These are phyloP conservation scores for Colletotrichum sp. DNA, from an alignment of 2,329 filamentous ascomycete species.

Conservation along the genomic window DNA sequence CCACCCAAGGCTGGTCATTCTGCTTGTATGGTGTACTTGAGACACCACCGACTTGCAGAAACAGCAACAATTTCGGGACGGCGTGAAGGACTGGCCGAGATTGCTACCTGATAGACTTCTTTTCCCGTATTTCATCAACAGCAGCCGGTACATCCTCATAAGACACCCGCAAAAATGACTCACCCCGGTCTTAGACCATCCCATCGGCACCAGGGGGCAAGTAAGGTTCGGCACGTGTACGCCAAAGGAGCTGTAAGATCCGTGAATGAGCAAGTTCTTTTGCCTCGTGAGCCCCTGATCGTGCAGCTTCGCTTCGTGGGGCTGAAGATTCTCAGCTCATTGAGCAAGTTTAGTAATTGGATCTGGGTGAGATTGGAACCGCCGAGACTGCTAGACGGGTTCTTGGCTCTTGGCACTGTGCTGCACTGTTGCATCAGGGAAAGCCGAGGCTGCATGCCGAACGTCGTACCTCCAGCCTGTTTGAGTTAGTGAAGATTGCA, in stretches of 20 bases:
- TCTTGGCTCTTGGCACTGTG: not conserved
- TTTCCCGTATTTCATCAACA: accelerated
- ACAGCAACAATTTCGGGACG: not conserved
- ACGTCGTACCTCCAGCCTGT: not conserved
- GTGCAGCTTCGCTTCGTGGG: not conserved
- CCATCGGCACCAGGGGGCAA: not conserved
- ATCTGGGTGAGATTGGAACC: not conserved
- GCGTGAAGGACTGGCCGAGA: not conserved
- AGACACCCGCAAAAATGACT: not conserved
- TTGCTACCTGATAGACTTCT: not conserved
- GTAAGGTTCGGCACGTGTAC: not conserved
- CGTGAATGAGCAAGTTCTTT: not conserved
- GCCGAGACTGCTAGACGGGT: not conserved
- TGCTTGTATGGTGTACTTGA: not conserved
- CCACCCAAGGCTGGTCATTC: not conserved
- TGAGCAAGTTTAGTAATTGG: not conserved
- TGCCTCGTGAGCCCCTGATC: accelerated
- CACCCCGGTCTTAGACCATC: not conserved
- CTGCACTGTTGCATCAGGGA: not conserved
- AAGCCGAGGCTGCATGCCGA: not conserved
- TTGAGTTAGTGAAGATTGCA: not conserved
- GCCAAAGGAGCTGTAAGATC: not conserved
- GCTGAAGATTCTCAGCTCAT: not conserved
- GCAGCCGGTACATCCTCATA: not conserved
- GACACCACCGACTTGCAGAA: not conserved